phyloP scores from a whole-genome alignment of 208 protist genomes.

The Trypanosoma cruzi region DNA sequence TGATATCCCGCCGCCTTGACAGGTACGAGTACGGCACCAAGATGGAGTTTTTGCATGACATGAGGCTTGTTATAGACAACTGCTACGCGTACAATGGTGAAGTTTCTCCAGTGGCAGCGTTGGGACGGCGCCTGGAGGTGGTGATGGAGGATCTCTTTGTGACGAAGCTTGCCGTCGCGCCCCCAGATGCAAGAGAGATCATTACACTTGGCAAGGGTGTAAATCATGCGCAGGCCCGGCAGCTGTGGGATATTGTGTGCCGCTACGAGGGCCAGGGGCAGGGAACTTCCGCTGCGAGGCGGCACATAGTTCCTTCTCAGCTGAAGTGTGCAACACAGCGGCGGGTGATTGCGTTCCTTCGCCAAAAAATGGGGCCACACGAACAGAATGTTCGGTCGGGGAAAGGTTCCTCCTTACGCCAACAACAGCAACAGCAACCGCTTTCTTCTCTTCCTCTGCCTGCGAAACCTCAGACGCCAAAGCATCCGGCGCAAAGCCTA shows the following conservation, averaged over 20 bases:
- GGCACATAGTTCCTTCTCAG: conserved; percentile 49
- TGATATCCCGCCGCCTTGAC: conserved; percentile 61
- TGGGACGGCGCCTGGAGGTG: conserved; percentile 63
- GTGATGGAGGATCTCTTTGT: conserved; percentile 87
- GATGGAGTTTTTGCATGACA: conserved; percentile 75
- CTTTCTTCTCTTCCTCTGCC: conserved; percentile 18
- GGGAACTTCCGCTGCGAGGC: conserved; percentile 20
- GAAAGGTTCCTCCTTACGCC: not conserved
- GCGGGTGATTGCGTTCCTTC: conserved; percentile 59
- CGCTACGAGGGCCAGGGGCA: conserved; percentile 59
- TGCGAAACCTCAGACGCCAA: conserved; percentile 22
- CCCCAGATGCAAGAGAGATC: conserved; percentile 43
- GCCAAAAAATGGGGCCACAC: not conserved
- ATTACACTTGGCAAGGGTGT: conserved; percentile 33
- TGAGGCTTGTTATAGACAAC: conserved; percentile 83
- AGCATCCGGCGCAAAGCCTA: conserved; percentile 28
- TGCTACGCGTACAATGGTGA: conserved; percentile 81
- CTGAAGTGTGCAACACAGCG: conserved; percentile 59
- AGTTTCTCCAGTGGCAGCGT: conserved; percentile 36
- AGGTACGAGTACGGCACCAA: conserved; percentile 57
- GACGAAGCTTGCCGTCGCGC: conserved; percentile 50
- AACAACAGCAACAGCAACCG: conserved; percentile 13
- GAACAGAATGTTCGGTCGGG: conserved; percentile 13
- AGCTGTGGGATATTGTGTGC: conserved; percentile 43
- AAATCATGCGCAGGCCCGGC: conserved; percentile 34